phyloP scores from a whole-genome alignment of 345 rosid genomes.

The Durio zibethinus region DNA sequence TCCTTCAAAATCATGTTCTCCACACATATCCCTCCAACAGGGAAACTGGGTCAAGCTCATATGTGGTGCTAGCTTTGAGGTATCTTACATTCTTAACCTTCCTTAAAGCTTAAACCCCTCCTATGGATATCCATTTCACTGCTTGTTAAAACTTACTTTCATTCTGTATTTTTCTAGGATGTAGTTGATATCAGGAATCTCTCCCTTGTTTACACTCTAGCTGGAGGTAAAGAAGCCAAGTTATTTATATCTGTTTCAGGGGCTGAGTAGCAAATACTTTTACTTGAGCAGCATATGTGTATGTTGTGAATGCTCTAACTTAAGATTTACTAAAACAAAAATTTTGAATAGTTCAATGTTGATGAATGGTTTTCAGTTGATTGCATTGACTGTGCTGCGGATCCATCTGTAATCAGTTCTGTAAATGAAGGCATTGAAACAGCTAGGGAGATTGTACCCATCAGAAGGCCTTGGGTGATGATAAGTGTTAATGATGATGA shows the following conservation, averaged over 20 bases:
- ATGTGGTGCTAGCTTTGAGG: conserved; percentile 71
- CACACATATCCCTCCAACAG: conserved; percentile 41
- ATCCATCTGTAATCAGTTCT: conserved; percentile 54
- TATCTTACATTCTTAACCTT: conserved; percentile 7
- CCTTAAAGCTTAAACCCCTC: not conserved
- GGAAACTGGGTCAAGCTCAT: conserved; percentile 75
- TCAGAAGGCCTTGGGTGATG: conserved; percentile 69
- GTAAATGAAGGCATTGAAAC: conserved; percentile 54
- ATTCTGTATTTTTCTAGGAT: conserved; percentile 33
- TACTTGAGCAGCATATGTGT: not conserved
- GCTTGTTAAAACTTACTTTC: not conserved
- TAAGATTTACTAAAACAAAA: not conserved
- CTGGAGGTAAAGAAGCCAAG: conserved; percentile 42
- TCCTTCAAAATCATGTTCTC: conserved; percentile 38
- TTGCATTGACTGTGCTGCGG: conserved; percentile 70
- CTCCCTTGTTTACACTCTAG: conserved; percentile 58
- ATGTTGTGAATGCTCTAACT: not conserved
- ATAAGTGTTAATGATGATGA: conserved; percentile 58
- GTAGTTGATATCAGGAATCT: conserved; percentile 58
- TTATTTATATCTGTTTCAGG: not conserved
- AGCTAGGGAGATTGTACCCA: conserved; percentile 37
- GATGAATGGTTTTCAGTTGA: conserved; percentile 42
- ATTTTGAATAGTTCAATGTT: not conserved
- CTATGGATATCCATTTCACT: not conserved
- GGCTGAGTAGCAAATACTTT: not conserved